Base-by-base conservation (phyloP, 192 early-diverging fungal genomes). In the Backusella westeae region DNA sequence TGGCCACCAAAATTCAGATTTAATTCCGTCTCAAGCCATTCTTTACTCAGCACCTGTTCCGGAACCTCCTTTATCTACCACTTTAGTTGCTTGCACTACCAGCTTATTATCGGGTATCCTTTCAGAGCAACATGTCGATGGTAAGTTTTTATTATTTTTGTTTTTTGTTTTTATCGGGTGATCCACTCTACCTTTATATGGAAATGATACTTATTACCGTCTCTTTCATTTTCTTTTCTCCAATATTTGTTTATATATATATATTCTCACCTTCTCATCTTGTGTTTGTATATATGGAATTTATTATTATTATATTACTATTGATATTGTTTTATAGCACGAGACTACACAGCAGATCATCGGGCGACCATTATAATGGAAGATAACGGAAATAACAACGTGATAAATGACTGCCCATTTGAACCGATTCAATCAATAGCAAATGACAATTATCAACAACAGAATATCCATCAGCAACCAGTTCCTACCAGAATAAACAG, bases 271-370 rank as follows among this genome's bases (percentile, higher is more conserved):
- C 42, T 39, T 10, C 38, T 44, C 42, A 44, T 19, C 42, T 17
- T 44, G 15, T 44, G 42, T 19, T 44, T 44, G 42, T 44, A 44
- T 44, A 44, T 44, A 44, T 44, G 42, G 0, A 17, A 44, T 44
- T 39, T 17, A 44, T 44, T 44, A 44, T 39, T 67, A 6, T 74
- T 19, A 34, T 42, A 10, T 39, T 67, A 6, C 65, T 52, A 34
- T 42, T 74, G 17, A 34, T 68, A 36, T 44, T 38, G 44, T 59
- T 68, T 23, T 8, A 23, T 19, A 71, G 38, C 69, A 67, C 66
- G 34, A 42, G 75, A 76, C 53, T 17, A 19, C 35, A 67, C 75
- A 46, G 59, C 67, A 26, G 75, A 76, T 69, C 74, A 63, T 34
- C 46, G 74, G n/a, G 17, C 67, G 4, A 70, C 67, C 10, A 67